A percentile compares a stretch with the other conserved stretches of the same genome.
phyloP scores from a whole-genome alignment of 164 flowering plant genomes.

The Aristolochia contorta region DNA sequence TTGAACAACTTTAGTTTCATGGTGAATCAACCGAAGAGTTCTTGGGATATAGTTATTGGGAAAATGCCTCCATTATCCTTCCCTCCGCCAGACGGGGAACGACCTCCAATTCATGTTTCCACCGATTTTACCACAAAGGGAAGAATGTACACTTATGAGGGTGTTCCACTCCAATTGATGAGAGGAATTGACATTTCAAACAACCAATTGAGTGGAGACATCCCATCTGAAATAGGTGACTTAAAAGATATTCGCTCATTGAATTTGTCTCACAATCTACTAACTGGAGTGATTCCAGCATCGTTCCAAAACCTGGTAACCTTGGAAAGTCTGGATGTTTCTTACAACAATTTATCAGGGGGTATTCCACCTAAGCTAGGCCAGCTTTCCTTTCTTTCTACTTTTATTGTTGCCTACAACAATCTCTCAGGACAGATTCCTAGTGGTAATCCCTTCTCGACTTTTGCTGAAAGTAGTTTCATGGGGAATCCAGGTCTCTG shows the following conservation, averaged over 20 bases:
- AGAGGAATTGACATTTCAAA: conserved; percentile 6
- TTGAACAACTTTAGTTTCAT: conserved; percentile 4
- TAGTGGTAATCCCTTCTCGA: background rate
- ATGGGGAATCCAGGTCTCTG: conserved; percentile 7
- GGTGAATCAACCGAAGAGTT: background rate
- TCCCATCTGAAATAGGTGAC: conserved; percentile 5
- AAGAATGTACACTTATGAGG: background rate
- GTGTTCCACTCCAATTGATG: conserved; percentile 2
- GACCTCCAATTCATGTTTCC: background rate
- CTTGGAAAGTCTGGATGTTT: conserved; percentile 9
- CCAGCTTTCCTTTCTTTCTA: conserved; percentile 7
- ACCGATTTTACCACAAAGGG: conserved; percentile 1
- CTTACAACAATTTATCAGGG: conserved; percentile 2
- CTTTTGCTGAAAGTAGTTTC: background rate
- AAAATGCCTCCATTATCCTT: too few species aligned
- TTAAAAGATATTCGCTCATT: conserved; percentile 5
- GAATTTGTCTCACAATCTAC: conserved; percentile 4
- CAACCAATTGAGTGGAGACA: conserved; percentile 5
- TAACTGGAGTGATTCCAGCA: background rate
- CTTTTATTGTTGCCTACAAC: conserved; percentile 3
- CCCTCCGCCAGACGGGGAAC: too few species aligned
- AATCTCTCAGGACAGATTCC: conserved; percentile 1
- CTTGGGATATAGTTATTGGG: background rate
- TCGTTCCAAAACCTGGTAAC: conserved; percentile 1
- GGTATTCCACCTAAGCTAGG: background rate